These are phyloP conservation scores for Botryotinia globosa DNA, from an alignment of 2,329 filamentous ascomycete species.

Conservation along the genomic window DNA sequence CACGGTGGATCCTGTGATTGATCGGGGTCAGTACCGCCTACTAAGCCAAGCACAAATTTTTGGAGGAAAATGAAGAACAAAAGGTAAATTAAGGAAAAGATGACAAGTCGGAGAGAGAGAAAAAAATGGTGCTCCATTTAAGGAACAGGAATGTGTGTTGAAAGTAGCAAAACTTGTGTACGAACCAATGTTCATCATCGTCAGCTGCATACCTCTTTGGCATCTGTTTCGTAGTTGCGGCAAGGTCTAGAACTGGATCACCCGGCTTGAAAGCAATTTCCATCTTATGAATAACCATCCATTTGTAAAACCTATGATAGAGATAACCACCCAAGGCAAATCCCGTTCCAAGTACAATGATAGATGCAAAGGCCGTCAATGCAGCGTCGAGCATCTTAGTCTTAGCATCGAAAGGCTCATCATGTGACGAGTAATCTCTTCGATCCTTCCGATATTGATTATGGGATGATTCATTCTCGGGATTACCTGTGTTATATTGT, in stretches of 20 bases:
- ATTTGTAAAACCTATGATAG: slow-evolving; percentile 85
- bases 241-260: slow-evolving; percentile 82
- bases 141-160: neutral
- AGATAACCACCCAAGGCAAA: slow-evolving; percentile 67
- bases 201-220: slow-evolving; percentile 40
- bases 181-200: slow-evolving; percentile 55
- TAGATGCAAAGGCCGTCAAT: slow-evolving; percentile 72
- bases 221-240: slow-evolving; percentile 60
- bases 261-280: slow-evolving; percentile 86
- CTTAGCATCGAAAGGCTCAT: slow-evolving; percentile 19
- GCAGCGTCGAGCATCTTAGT: slow-evolving; percentile 71
- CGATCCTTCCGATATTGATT: neutral
- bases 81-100: neutral
- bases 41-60: neutral
- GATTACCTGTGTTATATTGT: neutral
- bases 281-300: slow-evolving; percentile 88
- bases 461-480: neutral
- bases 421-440: neutral
- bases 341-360: slow-evolving; percentile 65
- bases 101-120: neutral
- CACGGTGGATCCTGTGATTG: slow-evolving; percentile 59
- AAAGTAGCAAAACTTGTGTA: neutral
- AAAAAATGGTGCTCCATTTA: neutral
- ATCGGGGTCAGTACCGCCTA: neutral
- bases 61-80: neutral